Base-by-base conservation (phyloP, 2,329 filamentous ascomycete species). In the Chaetomium globosum region DNA sequence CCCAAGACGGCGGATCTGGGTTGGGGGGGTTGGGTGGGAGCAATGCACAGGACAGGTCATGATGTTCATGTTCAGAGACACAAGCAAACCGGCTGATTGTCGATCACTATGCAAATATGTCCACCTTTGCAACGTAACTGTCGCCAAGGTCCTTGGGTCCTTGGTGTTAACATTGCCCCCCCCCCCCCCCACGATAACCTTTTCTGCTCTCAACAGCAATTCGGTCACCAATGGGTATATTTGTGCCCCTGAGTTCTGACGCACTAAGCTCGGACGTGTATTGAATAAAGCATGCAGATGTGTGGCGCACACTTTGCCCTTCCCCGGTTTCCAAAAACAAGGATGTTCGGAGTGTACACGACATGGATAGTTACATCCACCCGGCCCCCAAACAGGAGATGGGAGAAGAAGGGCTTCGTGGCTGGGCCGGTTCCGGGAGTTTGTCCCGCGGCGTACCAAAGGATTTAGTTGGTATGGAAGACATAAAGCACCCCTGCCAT, bases 51-150 rank as follows among this genome's bases (percentile, higher is more conserved):
- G 46, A 23, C 46, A 48, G 46, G 46, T 21, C 46, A 23, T 48
- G 46, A 48, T 48, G 46, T 48, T 48, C 46, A 48, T 48, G 46
- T 48, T 48, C 9, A 21, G 46, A 48, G 12, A 23, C 49, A 52
- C 21, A 6, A 49, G 9, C 19, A 49, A 49, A 23, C 46, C 46
- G n/a, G 46, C 46, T 48, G 46, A 48, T 48, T 48, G 46, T 48
- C 21, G 46, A 48, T 48, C 46, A 23, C n/a, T 23, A 51, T 26
- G 21, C 48, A 28, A 28, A 4, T 26, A 10, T 16, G 9, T 28
- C 1, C 12, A 26, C 3, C 9, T 23, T 26, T 51, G 21, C 48
- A 51, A 51, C 23, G 23, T 28, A 23, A 51, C 48, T 13, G 39
- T 19, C 16, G 16, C 39, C 6, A 43, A 43, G 12, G 4, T 51